Conservation (phyloP, 148 eudicot genomes). For the Limonium bicolor region DNA sequence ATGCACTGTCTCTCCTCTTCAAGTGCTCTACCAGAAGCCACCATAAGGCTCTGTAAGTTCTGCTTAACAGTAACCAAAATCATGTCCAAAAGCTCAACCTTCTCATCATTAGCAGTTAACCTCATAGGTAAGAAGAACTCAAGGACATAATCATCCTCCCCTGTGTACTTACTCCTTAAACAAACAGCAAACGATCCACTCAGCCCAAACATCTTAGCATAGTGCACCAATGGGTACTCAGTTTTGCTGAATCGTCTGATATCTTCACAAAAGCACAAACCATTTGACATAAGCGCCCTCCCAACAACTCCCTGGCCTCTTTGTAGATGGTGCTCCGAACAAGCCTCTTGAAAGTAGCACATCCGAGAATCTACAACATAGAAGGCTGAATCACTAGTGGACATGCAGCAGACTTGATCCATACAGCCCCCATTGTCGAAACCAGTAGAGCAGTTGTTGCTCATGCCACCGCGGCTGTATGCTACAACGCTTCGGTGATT, state of each 20-base stretch:
- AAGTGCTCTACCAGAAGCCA: constrained; percentile 60
- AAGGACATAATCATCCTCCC: constrained; percentile 71
- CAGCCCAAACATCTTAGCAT: constrained; percentile 83
- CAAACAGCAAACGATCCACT: constrained; percentile 70
- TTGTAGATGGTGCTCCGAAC: constrained; percentile 87
- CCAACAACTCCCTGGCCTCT: constrained; percentile 96
- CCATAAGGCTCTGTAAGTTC: constrained; percentile 52
- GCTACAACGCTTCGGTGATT: constrained; percentile 72
- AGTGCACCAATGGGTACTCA: constrained; percentile 89
- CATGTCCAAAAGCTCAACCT: constrained; percentile 34
- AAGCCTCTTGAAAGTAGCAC: constrained; percentile 97
- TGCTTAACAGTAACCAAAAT: constrained; percentile 47
- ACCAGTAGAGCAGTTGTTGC: constrained; percentile 72
- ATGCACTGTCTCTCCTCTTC: constrained; percentile 47
- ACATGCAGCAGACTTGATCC: constrained; percentile 87
- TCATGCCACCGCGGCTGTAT: constrained; percentile 68
- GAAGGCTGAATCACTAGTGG: constrained; percentile 83
- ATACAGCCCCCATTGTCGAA: constrained; percentile 80
- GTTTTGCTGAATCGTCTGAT: constrained; percentile 56
- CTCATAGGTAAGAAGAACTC: constrained; percentile 77
- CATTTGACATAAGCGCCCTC: constrained; percentile 51
- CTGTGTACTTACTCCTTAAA: constrained; percentile 63
- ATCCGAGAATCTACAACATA: constrained; percentile 77
- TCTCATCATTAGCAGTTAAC: constrained; percentile 26
- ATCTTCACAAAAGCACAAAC: constrained; percentile 58